Evolutionary conservation across 2,329 filamentous ascomycete species (phyloP), one percentile per base, ranked within the genome.

Genomic region (Leptosphaerulina australis): DNA sequence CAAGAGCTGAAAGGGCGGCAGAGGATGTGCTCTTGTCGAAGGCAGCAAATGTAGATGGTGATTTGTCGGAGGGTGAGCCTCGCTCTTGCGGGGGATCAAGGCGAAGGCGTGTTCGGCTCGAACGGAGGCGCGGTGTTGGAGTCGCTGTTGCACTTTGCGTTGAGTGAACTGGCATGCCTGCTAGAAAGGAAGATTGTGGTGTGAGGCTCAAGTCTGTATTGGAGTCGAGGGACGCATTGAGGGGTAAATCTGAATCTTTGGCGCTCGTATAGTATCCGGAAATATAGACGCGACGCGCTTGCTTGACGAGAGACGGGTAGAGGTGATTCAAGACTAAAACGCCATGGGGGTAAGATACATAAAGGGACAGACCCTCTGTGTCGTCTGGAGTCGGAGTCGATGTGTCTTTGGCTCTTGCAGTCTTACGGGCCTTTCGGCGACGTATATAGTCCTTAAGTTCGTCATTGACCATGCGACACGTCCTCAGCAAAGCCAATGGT

Each of bases 321-420:
- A 68, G 50, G 21, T 56, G 67, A 50, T 71, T 70, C 66, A 76
- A 35, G 45, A 75, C 49, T 59, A 77, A 40, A 57, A 79, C 59
- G 38, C 76, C 70, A 37, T 74, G 57, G 0, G 76, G 73, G 54
- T 76, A 74, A 7, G 68, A 61, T 38, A 78, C 57, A 56, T 74
- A 73, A 15, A 77, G 60, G 43, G 77, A 75, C 44, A 76, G 66
- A 48, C 63, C 53, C 41, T 64, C 50, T 14, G 56, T 50, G 21
- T 63, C 57, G 31, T 55, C 44, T 37, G 18, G 30, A 3, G 40
- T 30, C 2, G 38, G 21, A 17, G 28, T 10, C 18, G 21, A 11
- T 26, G 22, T 35, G n/a, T 36, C 37, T 14, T 43, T 43, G 17
- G 31, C 17, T 25, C 35, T 58, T 28, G 56, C 50, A 38, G 45